A percentile compares a stretch with the other conserved stretches of the same genome.
These are phyloP conservation scores for Globisporangium cederbergense DNA, from an alignment of 352 stramenopile species.

Conservation along the genomic window DNA sequence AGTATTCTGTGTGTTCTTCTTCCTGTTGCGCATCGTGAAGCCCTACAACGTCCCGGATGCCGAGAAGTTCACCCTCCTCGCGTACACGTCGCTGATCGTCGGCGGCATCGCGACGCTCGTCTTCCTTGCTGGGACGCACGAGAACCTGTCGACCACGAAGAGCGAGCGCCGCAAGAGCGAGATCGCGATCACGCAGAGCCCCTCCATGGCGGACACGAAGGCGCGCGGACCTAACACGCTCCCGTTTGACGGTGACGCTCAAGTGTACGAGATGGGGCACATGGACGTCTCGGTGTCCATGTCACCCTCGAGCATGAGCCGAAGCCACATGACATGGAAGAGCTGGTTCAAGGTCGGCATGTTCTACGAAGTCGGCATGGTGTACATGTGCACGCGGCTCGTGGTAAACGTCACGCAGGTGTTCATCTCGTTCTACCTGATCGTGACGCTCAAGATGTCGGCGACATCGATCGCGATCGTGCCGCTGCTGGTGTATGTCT, in stretches of 20 bases:
- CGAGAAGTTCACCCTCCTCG: conserved; percentile 73
- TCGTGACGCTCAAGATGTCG: conserved; percentile 83
- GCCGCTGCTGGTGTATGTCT: conserved; percentile 79
- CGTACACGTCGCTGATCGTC: conserved; percentile 66
- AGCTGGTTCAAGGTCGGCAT: conserved; percentile 73
- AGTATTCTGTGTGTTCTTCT: conserved; percentile 77
- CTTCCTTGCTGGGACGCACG: conserved; percentile 68
- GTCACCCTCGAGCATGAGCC: conserved; percentile 1
- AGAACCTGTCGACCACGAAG: conserved; percentile 37
- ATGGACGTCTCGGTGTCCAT: conserved; percentile 16
- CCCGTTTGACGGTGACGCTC: conserved; percentile 53
- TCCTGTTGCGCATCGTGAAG: conserved; percentile 52
- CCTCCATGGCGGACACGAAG: conserved; percentile 49
- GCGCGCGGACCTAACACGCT: conserved; percentile 38
- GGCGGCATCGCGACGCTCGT: conserved; percentile 56
- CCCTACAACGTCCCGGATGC: conserved; percentile 65
- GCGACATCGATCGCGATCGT: conserved; percentile 82
- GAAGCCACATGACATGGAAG: conserved; percentile 64
- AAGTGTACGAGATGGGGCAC: conserved; percentile 24
- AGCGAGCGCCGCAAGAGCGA: conserved; percentile 23
- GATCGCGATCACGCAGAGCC: conserved; percentile 35
- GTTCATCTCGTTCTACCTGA: conserved; percentile 87
- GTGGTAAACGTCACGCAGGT: conserved; percentile 86
- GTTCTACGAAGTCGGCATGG: conserved; percentile 84
- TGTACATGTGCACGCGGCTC: conserved; percentile 87